Base-by-base conservation (phyloP, 1,284 basidiomycete genomes). In the Ceratobasidium theobromae region DNA sequence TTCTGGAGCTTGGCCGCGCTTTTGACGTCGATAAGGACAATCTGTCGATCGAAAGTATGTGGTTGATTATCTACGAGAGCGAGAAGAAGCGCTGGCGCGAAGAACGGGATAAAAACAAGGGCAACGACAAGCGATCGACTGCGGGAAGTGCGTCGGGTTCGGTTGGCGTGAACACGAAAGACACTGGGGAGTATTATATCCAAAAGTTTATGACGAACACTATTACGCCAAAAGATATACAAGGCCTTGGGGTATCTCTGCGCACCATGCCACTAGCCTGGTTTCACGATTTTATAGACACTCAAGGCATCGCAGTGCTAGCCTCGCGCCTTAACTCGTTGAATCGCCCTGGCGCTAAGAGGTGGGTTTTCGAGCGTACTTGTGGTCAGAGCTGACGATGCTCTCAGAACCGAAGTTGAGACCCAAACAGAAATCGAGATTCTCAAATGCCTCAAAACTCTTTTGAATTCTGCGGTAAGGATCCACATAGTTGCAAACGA, bases 31-130 rank as follows among this genome's bases (percentile, higher is more conserved):
- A 38, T n/a, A 9, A 21, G 5, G 58, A 51, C 0, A 79, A 80
- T 49, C 78, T 95, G 28, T 74, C 85, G 0, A 81, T 89, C 30
- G 90, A 95, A 54, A 93, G 93, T 75, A 98, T 98, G 77, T 98
- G 95, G 95, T 82, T 83, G 69, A 86, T 98, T 73, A 90, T 98
- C 9, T 86, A 90, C 75, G 93, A 87, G 70, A 89, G 93, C 72
- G 88, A 90, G 72, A 87, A 89, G 65, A 82, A 89, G 66, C 85
- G 89, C 45, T 93, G 88, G 86, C 87, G 85, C 72, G 86, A 89
- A 55, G 86, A 86, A 71, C 83, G 80, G 71, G 79, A 77, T 54
- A 79, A 82, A 70, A 83, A 85, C 70, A 84, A 87, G 70, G 81
- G 83, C 72, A 79, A 80, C 41, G 83, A 81, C 71, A 86, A 81